Percentiles rank a stretch among this genome's conserved stretches.
Evolutionary conservation across 352 stramenopile genomes (phyloP).

Genomic region (Globisporangium spiculum): DNA sequence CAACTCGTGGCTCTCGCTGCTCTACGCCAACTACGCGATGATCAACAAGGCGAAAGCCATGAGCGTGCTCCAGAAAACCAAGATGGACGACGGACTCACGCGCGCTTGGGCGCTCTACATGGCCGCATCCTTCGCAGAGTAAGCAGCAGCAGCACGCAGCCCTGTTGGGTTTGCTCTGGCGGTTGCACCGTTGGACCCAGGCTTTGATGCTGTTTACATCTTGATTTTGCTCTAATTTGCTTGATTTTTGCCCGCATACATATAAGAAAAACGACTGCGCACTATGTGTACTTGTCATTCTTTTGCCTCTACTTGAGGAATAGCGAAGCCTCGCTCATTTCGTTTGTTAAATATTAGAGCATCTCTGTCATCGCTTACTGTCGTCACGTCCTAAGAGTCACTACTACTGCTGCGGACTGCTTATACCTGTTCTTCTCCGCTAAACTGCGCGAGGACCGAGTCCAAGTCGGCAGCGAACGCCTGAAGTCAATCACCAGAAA

Average conservation of each 20-base stretch:
- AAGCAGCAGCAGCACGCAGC: not conserved
- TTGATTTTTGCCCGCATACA: not conserved
- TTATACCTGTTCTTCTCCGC: conserved; percentile 1
- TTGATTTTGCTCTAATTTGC: not conserved
- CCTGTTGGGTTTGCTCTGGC: not conserved
- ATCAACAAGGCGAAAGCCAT: conserved; percentile 47
- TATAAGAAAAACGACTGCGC: not conserved
- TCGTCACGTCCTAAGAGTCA: not conserved
- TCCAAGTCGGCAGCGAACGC: conserved; percentile 44
- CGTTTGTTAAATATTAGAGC: not conserved
- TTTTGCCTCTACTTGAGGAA: not conserved
- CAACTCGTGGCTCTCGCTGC: conserved; percentile 72
- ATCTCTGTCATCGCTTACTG: not conserved
- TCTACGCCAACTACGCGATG: conserved; percentile 72
- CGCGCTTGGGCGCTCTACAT: conserved; percentile 77
- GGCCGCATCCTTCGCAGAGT: conserved; percentile 35
- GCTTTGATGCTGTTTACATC: not conserved
- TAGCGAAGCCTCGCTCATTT: not conserved
- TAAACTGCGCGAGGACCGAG: conserved; percentile 50
- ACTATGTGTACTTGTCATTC: not conserved
- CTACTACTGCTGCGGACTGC: not conserved
- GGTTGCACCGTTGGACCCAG: not conserved
- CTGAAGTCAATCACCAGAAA: conserved; percentile 16
- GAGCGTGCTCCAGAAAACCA: conserved; percentile 46
- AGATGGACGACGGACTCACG: conserved; percentile 70